These are phyloP conservation scores for Calonectria fujianensis DNA, from an alignment of 2,329 filamentous ascomycete species.

Conservation along the genomic window DNA sequence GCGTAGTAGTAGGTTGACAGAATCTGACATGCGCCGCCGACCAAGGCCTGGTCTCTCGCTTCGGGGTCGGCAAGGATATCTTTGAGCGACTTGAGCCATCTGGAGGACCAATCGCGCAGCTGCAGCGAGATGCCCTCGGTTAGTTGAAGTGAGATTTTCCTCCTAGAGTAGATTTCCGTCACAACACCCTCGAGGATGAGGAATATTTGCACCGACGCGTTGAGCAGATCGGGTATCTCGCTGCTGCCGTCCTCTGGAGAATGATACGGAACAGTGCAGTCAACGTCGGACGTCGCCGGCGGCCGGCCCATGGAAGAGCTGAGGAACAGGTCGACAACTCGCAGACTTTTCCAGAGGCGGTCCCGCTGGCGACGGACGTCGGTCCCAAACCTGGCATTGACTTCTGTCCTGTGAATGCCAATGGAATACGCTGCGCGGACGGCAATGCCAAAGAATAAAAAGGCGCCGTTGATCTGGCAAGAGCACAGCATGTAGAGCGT, in stretches of 20 bases:
- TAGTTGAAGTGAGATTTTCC: constrained; percentile 71
- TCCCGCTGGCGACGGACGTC: constrained; percentile 67
- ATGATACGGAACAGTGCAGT: constrained; percentile 72
- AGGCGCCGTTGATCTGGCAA: constrained; percentile 73
- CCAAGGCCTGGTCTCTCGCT: constrained; percentile 54
- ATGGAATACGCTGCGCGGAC: constrained; percentile 72
- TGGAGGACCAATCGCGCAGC: constrained; percentile 70
- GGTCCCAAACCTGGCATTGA: constrained; percentile 70
- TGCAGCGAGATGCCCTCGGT: constrained; percentile 73
- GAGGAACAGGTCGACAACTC: constrained; percentile 71
- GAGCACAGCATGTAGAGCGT: constrained; percentile 73
- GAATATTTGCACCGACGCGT: constrained; percentile 72
- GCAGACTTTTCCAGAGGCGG: constrained; percentile 72
- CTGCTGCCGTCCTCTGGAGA: constrained; percentile 58
- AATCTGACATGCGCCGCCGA: constrained; percentile 70
- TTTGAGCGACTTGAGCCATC: constrained; percentile 69
- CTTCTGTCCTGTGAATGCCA: constrained; percentile 72
- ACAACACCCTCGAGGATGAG: constrained; percentile 71
- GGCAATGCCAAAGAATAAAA: constrained; percentile 72
- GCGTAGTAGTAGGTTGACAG: constrained; percentile 74
- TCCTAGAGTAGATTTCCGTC: constrained; percentile 71
- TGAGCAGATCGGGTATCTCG: constrained; percentile 67
- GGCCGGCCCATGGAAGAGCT: constrained; percentile 74
- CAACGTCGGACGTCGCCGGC: constrained; percentile 71
- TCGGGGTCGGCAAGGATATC: constrained; percentile 56